Base-by-base conservation (phyloP, 2,329 filamentous ascomycete species). In the Talaromyces sp. region DNA sequence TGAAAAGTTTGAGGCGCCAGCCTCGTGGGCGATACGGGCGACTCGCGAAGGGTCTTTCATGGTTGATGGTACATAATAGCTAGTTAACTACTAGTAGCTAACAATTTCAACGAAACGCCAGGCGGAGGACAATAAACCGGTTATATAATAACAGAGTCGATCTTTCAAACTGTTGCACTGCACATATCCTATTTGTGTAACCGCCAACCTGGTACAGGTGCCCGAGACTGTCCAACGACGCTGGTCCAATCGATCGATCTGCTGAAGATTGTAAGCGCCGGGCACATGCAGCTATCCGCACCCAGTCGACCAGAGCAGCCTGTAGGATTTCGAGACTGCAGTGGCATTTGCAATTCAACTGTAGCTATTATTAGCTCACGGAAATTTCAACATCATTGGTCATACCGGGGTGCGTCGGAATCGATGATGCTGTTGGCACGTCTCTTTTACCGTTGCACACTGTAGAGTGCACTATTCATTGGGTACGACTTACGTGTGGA, bases 31-130 rank as follows among this genome's bases (percentile, higher is more conserved):
- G 47, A 51, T 51, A 5, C 32, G n/a, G 19, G 28, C 42, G 11
- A 58, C 25, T 33, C 27, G 39, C 13, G 28, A 58, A n/a, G 42
- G 25, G 19, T 58, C 32, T 36, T 49, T 58, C 56, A 58, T 58
- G 42, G n/a, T 55, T 55, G 25, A 17, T n/a, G 17, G 25, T 22
- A 53, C 49, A 53, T 53, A 53, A 53, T 30, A 53, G 19, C 28
- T 53, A 10, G 17, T 53, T 28, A n/a, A 19, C 27, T 53, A 22
- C 22, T 22, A 22, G 22, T 22, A 53, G 27, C 17, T 1, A 27
- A 4, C 11, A 28, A n/a, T 49, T 4, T 22, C 17, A 4, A 49
- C 49, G 10, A 27, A 51, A 51, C 25, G n/a, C 25, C 15, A 39
- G 15, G 36, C 17, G 6, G 17, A 39, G 36, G 17, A 6, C 36